phyloP scores from a whole-genome alignment of 208 protist genomes.

The Trypanosoma platydactyli region DNA sequence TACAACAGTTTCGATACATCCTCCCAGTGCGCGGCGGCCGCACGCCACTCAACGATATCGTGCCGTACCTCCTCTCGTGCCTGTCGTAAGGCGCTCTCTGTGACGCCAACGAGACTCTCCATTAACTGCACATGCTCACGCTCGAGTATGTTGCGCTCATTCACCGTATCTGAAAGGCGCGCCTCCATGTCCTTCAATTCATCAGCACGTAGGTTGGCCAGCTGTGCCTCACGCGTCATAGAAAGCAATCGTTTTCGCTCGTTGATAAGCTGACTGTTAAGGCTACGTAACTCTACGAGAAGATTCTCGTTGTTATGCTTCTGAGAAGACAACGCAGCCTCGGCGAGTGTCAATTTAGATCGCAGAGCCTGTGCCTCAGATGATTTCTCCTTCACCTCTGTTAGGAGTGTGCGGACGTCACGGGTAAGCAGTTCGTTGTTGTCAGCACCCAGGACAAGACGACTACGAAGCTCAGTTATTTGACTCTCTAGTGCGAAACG shows the following conservation, averaged over 20 bases:
- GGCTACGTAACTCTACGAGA: constrained; percentile 73
- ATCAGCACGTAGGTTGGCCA: constrained; percentile 33
- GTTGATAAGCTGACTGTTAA: constrained; percentile 73
- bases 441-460: constrained; percentile 75
- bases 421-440: constrained; percentile 78
- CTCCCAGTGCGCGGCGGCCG: constrained; percentile 80
- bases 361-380: constrained; percentile 62
- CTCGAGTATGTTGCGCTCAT: constrained; percentile 57
- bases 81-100: constrained; percentile 60
- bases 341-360: constrained; percentile 67
- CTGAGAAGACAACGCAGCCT: constrained; percentile 81
- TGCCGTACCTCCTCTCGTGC: constrained; percentile 62
- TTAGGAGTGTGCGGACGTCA: constrained; percentile 66
- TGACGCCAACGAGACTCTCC: constrained; percentile 72
- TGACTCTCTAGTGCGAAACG: constrained; percentile 72
- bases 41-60: constrained; percentile 68
- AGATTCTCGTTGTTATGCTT: constrained; percentile 83
- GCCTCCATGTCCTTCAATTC: constrained; percentile 49
- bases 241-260: constrained; percentile 78
- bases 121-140: constrained; percentile 75
- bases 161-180: constrained; percentile 39
- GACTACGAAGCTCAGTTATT: constrained; percentile 75
- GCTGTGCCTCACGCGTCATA: constrained; percentile 60
- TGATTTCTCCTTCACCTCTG: constrained; percentile 65
- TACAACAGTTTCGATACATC: constrained; percentile 83